These are phyloP conservation scores for Boletus bicolor DNA, from an alignment of 768 basidiomycete genomes.

Conservation along the genomic window DNA sequence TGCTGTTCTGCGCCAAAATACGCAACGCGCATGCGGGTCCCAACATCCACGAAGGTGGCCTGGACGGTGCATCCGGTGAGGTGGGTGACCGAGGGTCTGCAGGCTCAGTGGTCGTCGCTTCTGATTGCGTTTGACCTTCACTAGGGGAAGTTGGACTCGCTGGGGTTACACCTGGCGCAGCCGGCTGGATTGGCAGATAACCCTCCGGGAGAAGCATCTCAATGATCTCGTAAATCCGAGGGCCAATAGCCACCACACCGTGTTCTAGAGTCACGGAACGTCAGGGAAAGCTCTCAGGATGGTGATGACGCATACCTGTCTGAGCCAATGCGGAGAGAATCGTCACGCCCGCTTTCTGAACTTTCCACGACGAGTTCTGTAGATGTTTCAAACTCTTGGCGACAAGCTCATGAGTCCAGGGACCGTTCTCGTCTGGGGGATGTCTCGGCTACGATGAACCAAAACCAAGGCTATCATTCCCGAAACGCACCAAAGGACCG, in stretches of 20 bases:
- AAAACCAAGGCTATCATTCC: neutral
- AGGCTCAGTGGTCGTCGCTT: neutral
- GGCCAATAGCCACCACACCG: slow-evolving; percentile 9
- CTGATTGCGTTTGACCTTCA: neutral
- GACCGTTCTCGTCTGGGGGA: slow-evolving; percentile 5
- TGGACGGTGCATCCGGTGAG: neutral
- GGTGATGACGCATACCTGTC: slow-evolving; percentile 8
- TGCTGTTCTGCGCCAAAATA: slow-evolving; percentile 15
- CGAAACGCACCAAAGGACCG: slow-evolving; percentile 15
- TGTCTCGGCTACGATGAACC: neutral
- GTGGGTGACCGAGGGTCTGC: neutral
- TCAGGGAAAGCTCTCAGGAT: neutral
- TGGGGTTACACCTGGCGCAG: neutral
- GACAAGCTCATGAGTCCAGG: slow-evolving; percentile 15
- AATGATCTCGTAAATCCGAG: slow-evolving; percentile 9
- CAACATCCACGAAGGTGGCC: slow-evolving; percentile 20
- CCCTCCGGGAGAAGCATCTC: slow-evolving; percentile 18
- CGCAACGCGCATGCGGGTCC: slow-evolving; percentile 26
- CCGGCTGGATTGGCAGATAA: slow-evolving; percentile 4
- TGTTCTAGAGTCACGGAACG: slow-evolving; percentile 7
- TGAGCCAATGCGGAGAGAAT: slow-evolving; percentile 23
- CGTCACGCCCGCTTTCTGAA: slow-evolving; percentile 22
- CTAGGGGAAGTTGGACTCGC: neutral
- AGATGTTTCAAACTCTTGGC: slow-evolving; percentile 7
- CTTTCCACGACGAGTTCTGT: slow-evolving; percentile 5